These are phyloP conservation scores for Taphrina wiesneri DNA, from an alignment of 1,139 yeast species.

Conservation along the genomic window DNA sequence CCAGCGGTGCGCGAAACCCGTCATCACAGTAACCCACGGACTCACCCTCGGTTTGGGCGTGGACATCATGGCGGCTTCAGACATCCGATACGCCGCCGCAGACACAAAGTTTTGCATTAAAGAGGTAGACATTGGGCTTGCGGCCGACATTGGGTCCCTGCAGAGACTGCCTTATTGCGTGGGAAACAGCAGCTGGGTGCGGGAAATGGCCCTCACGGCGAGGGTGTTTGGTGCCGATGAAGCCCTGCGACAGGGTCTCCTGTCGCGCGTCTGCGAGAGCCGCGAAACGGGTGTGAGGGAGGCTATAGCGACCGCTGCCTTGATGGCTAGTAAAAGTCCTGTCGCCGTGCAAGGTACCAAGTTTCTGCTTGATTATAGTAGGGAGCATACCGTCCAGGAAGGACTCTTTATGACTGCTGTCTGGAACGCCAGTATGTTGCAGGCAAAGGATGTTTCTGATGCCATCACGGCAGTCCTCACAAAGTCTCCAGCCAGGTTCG, in stretches of 20 bases:
- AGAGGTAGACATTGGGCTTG: constrained; percentile 71
- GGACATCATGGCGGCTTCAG: constrained; percentile 62
- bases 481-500: constrained; percentile 18
- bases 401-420: constrained; percentile 43
- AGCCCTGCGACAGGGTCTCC: constrained; percentile 59
- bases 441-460: constrained; percentile 25
- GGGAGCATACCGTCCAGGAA: constrained; percentile 51
- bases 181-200: constrained; percentile 60
- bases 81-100: constrained; percentile 59
- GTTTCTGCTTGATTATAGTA: constrained; percentile 56
- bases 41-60: constrained; percentile 63
- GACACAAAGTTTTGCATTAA: constrained; percentile 62
- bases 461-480: constrained; percentile 28
- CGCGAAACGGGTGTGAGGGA: constrained; percentile 55
- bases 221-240: constrained; percentile 58
- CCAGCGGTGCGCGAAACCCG: constrained; percentile 42
- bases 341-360: constrained; percentile 73
- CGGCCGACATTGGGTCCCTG: constrained; percentile 74
- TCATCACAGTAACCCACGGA: constrained; percentile 54
- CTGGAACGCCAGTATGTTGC: constrained; percentile 37
- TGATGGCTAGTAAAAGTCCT: constrained; percentile 53
- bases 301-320: constrained; percentile 56
- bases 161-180: constrained; percentile 64
- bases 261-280: constrained; percentile 52
- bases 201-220: constrained; percentile 67